Evolutionary conservation across 2,329 filamentous ascomycete species (phyloP), one percentile per base, ranked within the genome.

Genomic region (Mycosphaerella arachidis): DNA sequence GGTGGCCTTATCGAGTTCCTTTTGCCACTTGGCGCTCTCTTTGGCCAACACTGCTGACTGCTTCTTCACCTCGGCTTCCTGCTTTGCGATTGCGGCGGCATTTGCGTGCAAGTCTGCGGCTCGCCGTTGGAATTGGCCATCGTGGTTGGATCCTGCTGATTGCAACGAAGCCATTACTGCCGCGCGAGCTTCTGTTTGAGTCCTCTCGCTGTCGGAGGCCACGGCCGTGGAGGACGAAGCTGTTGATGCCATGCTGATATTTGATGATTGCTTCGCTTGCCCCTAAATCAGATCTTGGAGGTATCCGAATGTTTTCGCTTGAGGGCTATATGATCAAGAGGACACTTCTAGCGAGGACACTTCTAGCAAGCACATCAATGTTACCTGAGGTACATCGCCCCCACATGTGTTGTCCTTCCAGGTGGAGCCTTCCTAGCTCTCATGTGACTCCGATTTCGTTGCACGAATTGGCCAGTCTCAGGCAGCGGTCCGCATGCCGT

Each of bases 61-160:
- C 83, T 63, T 68, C 53, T 58, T 63, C 43, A 63, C 55, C 43
- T 61, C 62, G 8, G 57, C 59, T 58, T 90, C 86, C 77, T 93
- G 90, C 70, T 79, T 81, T 43, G 80, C 78, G 53, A 93, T 84
- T 18, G 84, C 84, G 18, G 80, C 76, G 20, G 84, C 82, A 75
- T 92, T 92, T 57, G 79, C 74, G 77, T 93, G 89, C 55, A 94
- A 79, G 64, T 86, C 83, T 16, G 79, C 74, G 16, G 89, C 90
- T 62, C 89, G 87, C 59, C 82, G 82, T 66, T 85, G 83, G 53
- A 92, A 82, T 69, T 88, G 83, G 50, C 81, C 77, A 77, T 91
- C 87, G 66, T 92, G 80, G 67, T 86, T 83, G 72, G 88, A 87
- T 68, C 87, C 86, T 55, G 92, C 77, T 6, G 78, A 76, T 46